Base-by-base conservation (phyloP, 352 stramenopile species). In the Bremia lactucae region DNA sequence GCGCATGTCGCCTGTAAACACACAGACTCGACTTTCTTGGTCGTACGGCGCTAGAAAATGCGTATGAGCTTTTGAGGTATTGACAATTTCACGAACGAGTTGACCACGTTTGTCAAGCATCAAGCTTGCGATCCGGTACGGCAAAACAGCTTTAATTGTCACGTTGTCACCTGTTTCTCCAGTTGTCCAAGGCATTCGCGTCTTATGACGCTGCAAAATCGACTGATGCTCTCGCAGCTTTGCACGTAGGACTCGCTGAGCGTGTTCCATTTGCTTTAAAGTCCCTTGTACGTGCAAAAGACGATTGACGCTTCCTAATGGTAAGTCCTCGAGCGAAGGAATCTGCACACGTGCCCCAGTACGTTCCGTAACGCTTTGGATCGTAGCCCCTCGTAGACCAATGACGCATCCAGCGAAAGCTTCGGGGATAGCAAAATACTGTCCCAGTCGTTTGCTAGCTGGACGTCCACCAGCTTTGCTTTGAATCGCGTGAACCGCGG, bases 361-460 rank as follows among this genome's bases (percentile, higher is more conserved):
- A 19, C 64, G 53, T 6, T 74, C 70, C 14, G 52, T 51, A 15
- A 87, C 69, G 20, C 46, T 58, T 31, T 56, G 53, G 6, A 73
- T 49, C 2, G 49, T 65, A 0, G 36, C 37, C 6, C 75, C 75
- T 13, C 77, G 52, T 0, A 55, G 34, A 1, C 72, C 72, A 20
- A 87, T 85, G 11, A 87, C 45, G 39, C 49, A 68, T 6, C 72
- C 72, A 2, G 68, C 53, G 0, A 63, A 42, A 21, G 53, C 41
- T 24, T 66, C 73, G 13, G 75, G 75, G 28, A 87, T 69, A 15
- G 73, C 75, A 46, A 74, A 87, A 36, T 84, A 84, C 34, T 79
- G 62, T 0, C 72, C 68, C 5, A 59, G 42, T 26, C 68, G 58
- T n/a, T 47, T 47, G n/a, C 53, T 64, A 14, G 43, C 26, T 38